A percentile compares a stretch with the other conserved stretches of the same genome.
Evolutionary conservation across 2,329 filamentous ascomycete genomes (phyloP).

Genomic region (Fusarium drepaniforme): DNA sequence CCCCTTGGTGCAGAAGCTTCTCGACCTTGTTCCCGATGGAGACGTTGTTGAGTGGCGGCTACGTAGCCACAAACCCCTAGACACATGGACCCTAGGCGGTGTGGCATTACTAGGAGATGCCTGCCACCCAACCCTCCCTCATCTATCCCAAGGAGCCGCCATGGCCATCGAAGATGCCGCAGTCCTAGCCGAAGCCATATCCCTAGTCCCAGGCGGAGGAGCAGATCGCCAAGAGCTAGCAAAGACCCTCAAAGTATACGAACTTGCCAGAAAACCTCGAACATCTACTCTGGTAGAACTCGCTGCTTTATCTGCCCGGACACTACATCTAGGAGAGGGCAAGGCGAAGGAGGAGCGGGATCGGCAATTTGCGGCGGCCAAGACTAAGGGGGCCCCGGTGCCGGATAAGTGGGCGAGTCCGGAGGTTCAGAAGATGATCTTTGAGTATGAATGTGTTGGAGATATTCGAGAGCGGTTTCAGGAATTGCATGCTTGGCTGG

Average conservation of each 20-base stretch:
- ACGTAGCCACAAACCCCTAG: constrained; percentile 16
- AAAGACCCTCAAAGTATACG: constrained; percentile 1
- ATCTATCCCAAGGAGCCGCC: constrained; percentile 17
- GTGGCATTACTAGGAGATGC: constrained; percentile 20
- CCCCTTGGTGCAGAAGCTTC: constrained; percentile 1
- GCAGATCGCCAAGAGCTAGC: not conserved
- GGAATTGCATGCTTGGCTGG: not conserved
- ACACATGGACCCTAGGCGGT: constrained; percentile 6
- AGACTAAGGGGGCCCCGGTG: not conserved
- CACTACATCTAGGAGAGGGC: constrained; percentile 8
- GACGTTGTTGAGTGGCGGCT: constrained; percentile 23
- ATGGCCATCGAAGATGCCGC: constrained; percentile 22
- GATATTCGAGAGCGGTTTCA: constrained; percentile 7
- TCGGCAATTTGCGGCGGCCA: constrained; percentile 7
- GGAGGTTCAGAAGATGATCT: constrained; percentile 30
- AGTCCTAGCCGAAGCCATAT: not conserved
- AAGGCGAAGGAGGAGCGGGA: constrained; percentile 15
- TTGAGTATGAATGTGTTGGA: constrained; percentile 12
- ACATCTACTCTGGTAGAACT: constrained; percentile 15
- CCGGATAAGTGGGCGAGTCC: constrained; percentile 32
- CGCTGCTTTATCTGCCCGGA: constrained; percentile 2
- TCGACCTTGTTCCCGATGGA: constrained; percentile 8
- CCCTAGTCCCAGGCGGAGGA: not conserved
- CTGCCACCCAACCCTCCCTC: constrained; percentile 17
- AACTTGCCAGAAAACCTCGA: constrained; percentile 3